These are phyloP conservation scores for Cladophialophora chaetospira DNA, from an alignment of 2,329 filamentous ascomycete genomes.

Conservation along the genomic window DNA sequence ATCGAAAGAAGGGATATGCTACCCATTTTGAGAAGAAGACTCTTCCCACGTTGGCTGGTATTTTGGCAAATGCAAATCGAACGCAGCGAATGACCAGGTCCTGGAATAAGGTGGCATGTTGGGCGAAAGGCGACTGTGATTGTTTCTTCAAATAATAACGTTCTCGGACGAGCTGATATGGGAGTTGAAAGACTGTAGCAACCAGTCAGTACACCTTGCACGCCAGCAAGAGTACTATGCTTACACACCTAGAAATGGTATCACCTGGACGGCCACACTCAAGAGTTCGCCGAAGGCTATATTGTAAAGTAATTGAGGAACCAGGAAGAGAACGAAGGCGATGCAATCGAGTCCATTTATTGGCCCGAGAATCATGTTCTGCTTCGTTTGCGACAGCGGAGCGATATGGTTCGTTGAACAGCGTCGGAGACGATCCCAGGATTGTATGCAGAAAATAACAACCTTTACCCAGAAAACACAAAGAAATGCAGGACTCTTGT, in stretches of 20 bases:
- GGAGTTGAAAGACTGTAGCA: slow-evolving; percentile 51
- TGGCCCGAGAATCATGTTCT: slow-evolving; percentile 69
- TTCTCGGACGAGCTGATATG: slow-evolving; percentile 60
- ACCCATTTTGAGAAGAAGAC: slow-evolving; percentile 78
- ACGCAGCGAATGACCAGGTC: slow-evolving; percentile 77
- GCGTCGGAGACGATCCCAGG: too few relatives aligned
- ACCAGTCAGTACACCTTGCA: neutral
- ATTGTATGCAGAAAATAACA: too few relatives aligned
- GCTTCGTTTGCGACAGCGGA: neutral
- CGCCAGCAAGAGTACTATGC: neutral
- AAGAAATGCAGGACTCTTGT: too few relatives aligned
- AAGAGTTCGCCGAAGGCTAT: slow-evolving; percentile 64
- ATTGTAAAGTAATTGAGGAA: slow-evolving; percentile 69
- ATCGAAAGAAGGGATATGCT: slow-evolving; percentile 71
- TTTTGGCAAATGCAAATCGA: slow-evolving; percentile 72
- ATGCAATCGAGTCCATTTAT: slow-evolving; percentile 76
- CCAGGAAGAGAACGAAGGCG: slow-evolving; percentile 69
- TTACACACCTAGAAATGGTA: slow-evolving; percentile 70
- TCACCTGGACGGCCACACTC: slow-evolving; percentile 55
- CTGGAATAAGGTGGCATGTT: slow-evolving; percentile 71
- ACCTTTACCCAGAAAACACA: too few relatives aligned
- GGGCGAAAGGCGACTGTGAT: slow-evolving; percentile 64
- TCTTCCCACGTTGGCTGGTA: slow-evolving; percentile 68
- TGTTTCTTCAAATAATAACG: slow-evolving; percentile 53
- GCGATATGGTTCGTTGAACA: too few relatives aligned